Conservation (phyloP, 2,329 filamentous ascomycete species). For the Xylaria sp. region DNA sequence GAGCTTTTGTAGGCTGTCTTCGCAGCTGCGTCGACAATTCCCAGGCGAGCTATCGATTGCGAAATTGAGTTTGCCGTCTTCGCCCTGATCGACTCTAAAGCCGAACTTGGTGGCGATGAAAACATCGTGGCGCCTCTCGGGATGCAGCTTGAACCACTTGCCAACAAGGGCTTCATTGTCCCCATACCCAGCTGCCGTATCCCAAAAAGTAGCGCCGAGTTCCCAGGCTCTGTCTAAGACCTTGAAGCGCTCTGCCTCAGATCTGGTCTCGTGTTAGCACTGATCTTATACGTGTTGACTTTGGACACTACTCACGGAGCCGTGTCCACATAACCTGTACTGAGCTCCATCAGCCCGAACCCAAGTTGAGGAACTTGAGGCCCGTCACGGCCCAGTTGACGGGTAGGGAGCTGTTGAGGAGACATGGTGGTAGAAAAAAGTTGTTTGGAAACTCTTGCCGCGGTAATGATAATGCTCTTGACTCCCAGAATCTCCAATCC, state of each 20-base stretch:
- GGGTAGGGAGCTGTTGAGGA: conserved; percentile 23
- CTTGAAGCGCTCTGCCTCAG: conserved; percentile 41
- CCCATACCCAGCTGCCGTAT: conserved; percentile 55
- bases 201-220: conserved; percentile 60
- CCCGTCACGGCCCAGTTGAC: conserved; percentile 41
- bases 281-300: not conserved
- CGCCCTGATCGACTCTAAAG: conserved; percentile 37
- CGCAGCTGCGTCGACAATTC: conserved; percentile 42
- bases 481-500: not conserved
- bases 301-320: not conserved
- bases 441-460: not conserved
- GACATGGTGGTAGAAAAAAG: not conserved
- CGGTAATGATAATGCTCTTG: not conserved
- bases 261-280: conserved; percentile 17
- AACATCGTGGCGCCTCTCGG: conserved; percentile 51
- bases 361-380: conserved; percentile 43
- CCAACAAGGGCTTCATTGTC: conserved; percentile 57
- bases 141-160: conserved; percentile 55
- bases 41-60: conserved; percentile 39
- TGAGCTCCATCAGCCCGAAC: conserved; percentile 46
- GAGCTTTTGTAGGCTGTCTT: conserved; percentile 55
- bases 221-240: conserved; percentile 46
- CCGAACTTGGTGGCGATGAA: conserved; percentile 55
- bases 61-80: conserved; percentile 20
- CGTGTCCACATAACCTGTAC: conserved; percentile 36